phyloP scores from a whole-genome alignment of 108 stramenopile genomes.

The Nitzschia inconspicua region DNA sequence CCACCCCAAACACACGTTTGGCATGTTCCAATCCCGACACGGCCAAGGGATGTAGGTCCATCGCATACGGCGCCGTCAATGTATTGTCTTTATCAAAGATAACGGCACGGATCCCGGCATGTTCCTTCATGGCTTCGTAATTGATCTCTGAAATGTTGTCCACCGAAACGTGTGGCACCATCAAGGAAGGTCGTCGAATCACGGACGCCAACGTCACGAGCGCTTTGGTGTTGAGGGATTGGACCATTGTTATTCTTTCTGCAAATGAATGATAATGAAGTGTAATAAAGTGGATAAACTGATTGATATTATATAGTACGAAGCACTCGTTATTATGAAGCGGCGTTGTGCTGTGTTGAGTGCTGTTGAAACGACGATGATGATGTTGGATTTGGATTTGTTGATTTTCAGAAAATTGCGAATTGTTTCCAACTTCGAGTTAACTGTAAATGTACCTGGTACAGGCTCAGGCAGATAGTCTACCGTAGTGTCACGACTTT shows the following conservation, averaged over 20 bases:
- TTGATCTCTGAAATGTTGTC: slow-evolving; percentile 71
- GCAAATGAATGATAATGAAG: too few species aligned
- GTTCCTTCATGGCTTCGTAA: slow-evolving; percentile 68
- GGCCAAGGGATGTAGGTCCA: slow-evolving; percentile 56
- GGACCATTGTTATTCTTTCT: slow-evolving; percentile 64
- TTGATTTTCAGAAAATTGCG: too few species aligned
- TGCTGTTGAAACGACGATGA: too few species aligned
- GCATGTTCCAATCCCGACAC: slow-evolving; percentile 58
- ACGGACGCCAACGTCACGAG: slow-evolving; percentile 76
- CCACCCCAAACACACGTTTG: slow-evolving; percentile 64
- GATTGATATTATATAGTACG: too few species aligned
- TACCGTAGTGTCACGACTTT: too few species aligned
- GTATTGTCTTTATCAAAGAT: slow-evolving; percentile 96
- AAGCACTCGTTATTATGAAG: too few species aligned
- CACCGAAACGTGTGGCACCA: slow-evolving; percentile 78
- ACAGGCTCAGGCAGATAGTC: too few species aligned
- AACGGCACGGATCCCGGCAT: slow-evolving; percentile 73
- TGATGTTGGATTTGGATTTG: too few species aligned
- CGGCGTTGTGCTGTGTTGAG: too few species aligned
- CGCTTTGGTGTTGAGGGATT: slow-evolving; percentile 84
- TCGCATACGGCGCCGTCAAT: slow-evolving; percentile 85
- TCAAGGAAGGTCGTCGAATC: slow-evolving; percentile 59
- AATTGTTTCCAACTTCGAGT: too few species aligned
- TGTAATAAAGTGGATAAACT: too few species aligned
- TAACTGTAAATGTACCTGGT: too few species aligned